Evolutionary conservation across 1,139 yeast genomes (phyloP), one percentile per base, ranked within the genome.

Genomic region (Kluyveromyces marxianus): DNA sequence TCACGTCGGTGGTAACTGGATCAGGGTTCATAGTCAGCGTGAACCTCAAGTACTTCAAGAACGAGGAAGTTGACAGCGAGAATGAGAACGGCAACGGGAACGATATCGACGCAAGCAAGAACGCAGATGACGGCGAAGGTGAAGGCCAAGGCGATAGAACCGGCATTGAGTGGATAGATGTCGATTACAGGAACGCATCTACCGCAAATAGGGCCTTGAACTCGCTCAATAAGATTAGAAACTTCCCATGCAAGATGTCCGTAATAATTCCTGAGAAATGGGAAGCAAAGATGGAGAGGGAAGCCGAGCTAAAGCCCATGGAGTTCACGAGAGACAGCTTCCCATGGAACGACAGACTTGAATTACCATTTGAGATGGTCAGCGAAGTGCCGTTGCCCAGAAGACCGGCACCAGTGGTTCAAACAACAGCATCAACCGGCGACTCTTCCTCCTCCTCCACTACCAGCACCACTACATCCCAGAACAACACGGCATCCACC

Each of bases 301-400:
- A 44, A 2, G 48, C 46, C 21, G 34, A 47, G 8, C 40, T 36
- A 2, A 41, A 44, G 48, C 44, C 25, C 57, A 50, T 63, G 25
- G 55, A 57, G 39, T 48, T 63, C 33, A 53, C 55, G 32, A 54
- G 68, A 45, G 65, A 60, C 27, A 45, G 56, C 7, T 63, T 52
- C 43, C 68, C 68, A 6, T 62, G 62, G 62, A 55, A 52, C 33
- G 45, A 48, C 25, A 52, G 52, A 24, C 46, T 63, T 38, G 65
- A 63, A 42, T 47, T 63, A 34, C 66, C 67, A 21, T 62, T 62
- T 43, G 66, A 60, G 45, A 59, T 63, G 63, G 56, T 63, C 5
- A 55, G 62, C 4, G 63, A 55, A 35, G 62, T 62, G 1, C 68
- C 68, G 1, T 47, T 63, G 10, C 63, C 65, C 14, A 52, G 62